A percentile compares a stretch with the other conserved stretches of the same genome.
Conservation (phyloP, 768 basidiomycete genomes). For the Epithele typhae region DNA sequence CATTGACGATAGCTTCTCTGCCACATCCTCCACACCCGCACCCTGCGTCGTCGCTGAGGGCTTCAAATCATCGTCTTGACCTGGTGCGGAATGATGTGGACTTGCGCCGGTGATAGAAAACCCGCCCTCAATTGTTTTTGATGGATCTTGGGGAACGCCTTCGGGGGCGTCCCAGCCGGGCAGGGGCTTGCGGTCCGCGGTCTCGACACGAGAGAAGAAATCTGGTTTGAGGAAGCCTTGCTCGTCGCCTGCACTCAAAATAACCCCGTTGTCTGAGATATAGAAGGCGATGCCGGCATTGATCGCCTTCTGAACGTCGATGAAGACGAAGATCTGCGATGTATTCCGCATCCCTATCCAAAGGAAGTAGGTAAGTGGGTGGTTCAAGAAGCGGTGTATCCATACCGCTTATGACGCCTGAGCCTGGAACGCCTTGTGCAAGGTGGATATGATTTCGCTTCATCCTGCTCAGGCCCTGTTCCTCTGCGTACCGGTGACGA, state of each 20-base stretch:
- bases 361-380: neutral
- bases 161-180: conserved; percentile 20
- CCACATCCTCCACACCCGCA: too few relatives aligned
- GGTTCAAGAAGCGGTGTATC: conserved; percentile 1
- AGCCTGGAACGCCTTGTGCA: conserved; percentile 68
- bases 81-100: too few relatives aligned
- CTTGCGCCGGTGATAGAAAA: too few relatives aligned
- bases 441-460: conserved; percentile 89
- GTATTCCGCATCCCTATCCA: conserved; percentile 72
- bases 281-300: conserved; percentile 69
- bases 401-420: conserved; percentile 74
- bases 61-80: too few relatives aligned
- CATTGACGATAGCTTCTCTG: too few relatives aligned
- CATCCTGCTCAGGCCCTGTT: conserved; percentile 79
- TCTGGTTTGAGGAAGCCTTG: conserved; percentile 54
- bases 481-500: too few relatives aligned
- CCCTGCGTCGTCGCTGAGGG: too few relatives aligned
- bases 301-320: conserved; percentile 69
- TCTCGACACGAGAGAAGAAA: conserved; percentile 71
- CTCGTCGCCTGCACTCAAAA: conserved; percentile 77
- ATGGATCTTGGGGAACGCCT: neutral
- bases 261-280: conserved; percentile 82
- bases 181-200: conserved; percentile 30
- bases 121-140: too few relatives aligned
- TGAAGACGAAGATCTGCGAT: conserved; percentile 77